Evolutionary conservation across 2,329 filamentous ascomycete genomes (phyloP).

Genomic region (Penicillium capsulatum): DNA sequence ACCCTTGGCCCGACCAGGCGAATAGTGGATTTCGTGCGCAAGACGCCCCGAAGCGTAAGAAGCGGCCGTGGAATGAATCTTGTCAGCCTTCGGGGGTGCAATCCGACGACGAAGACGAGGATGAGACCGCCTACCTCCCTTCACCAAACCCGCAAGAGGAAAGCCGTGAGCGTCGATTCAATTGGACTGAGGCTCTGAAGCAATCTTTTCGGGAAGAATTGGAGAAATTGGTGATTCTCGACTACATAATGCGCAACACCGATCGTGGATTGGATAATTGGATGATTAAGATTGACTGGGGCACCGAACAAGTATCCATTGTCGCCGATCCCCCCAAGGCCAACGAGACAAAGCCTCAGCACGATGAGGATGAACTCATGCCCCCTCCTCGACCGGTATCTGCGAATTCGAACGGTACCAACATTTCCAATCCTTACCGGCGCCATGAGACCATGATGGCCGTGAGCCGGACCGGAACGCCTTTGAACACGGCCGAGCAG

Average conservation of each 20-base stretch:
- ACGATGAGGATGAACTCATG: conserved; percentile 47
- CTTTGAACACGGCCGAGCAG: conserved; percentile 42
- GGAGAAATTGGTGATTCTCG: conserved; percentile 93
- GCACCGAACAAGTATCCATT: conserved; percentile 76
- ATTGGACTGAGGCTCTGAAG: conserved; percentile 84
- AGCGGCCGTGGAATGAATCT: conserved; percentile 72
- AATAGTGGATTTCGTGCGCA: conserved; percentile 63
- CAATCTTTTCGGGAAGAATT: conserved; percentile 91
- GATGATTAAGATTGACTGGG: conserved; percentile 97
- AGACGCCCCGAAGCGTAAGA: conserved; percentile 63
- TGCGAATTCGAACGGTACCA: conserved; percentile 42
- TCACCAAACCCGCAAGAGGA: conserved; percentile 46
- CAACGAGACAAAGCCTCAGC: conserved; percentile 45
- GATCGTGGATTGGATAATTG: conserved; percentile 96
- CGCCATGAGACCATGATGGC: conserved; percentile 82
- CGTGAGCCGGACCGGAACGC: conserved; percentile 54
- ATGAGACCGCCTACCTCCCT: conserved; percentile 40
- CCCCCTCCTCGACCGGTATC: conserved; percentile 60
- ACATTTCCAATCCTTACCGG: conserved; percentile 62
- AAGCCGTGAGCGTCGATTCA: conserved; percentile 53
- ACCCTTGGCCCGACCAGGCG: conserved; percentile 95
- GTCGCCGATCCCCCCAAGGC: conserved; percentile 75
- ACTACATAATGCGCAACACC: conserved; percentile 99
- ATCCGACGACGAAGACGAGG: conserved; percentile 60
- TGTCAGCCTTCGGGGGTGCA: conserved; percentile 65